Percentiles rank a stretch among this genome's conserved stretches.
Conservation (phyloP, 805 yeast species). For the Metschnikowia shivogae region DNA sequence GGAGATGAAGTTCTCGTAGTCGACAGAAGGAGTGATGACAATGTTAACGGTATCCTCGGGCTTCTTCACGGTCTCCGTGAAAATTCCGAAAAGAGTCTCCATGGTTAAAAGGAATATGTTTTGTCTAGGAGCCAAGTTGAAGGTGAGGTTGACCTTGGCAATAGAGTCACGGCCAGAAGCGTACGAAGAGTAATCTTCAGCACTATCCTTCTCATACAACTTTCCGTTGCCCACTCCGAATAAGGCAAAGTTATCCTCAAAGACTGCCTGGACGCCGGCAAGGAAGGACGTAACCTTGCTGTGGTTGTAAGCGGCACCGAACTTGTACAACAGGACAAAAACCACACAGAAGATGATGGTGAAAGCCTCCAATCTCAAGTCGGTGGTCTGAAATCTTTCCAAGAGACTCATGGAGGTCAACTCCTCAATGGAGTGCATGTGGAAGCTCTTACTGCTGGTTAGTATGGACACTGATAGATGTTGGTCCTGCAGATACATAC, state of each 20-base stretch:
- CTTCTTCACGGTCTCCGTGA: constrained; percentile 52
- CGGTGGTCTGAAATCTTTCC: constrained; percentile 56
- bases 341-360: constrained; percentile 49
- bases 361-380: constrained; percentile 73
- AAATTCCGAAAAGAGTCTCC: constrained; percentile 58
- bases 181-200: constrained; percentile 62
- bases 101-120: constrained; percentile 63
- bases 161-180: constrained; percentile 88
- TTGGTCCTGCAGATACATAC: constrained; percentile 11
- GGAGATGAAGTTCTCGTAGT: constrained; percentile 68
- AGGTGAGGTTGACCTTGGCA: constrained; percentile 53
- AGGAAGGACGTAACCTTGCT: constrained; percentile 52
- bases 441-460: constrained; percentile 16
- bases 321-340: constrained; percentile 47
- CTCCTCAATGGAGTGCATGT: constrained; percentile 44
- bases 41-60: constrained; percentile 59
- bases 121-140: constrained; percentile 74
- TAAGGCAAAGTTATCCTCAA: constrained; percentile 69
- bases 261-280: constrained; percentile 44
- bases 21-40: constrained; percentile 51
- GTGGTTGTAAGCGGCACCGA: constrained; percentile 61
- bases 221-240: constrained; percentile 56
- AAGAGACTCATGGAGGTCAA: constrained; percentile 54
- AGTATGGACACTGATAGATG: neutral
- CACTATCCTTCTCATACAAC: constrained; percentile 56